Base-by-base conservation (phyloP, 805 yeast species). In the Yamadazyma laniorum region DNA sequence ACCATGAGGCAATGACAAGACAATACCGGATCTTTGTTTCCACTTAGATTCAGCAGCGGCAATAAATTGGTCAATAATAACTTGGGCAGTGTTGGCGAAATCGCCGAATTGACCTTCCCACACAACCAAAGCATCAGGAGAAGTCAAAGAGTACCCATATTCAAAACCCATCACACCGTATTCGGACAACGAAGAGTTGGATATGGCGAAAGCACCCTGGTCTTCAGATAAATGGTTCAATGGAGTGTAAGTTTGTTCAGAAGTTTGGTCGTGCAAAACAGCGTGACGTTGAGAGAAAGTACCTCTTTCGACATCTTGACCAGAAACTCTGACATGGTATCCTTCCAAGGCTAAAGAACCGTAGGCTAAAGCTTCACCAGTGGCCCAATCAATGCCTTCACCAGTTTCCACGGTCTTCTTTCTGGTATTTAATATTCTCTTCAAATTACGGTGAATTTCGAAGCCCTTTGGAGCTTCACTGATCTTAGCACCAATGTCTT, bases 91-190 rank as follows among this genome's bases (percentile, higher is more conserved):
- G 77, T 93, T 93, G 58, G 99, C 99, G 58, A 93, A 93, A 72
- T 93, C 99, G 79, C 99, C 99, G 56, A 93, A 93, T 75, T 93
- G 99, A 42, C 98, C 99, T 73, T 93, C 99, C 99, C 99, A 93
- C 74, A 85, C 83, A 36, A 91, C 97, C 43, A 87, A 79, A 39
- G 96, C 93, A 60, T 93, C 97, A 52, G 99, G 99, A 35, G 95
- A 86, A 45, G 96, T 87, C 67, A 93, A 76, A 6, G 98, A 91
- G 75, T 93, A 93, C 72, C 99, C 99, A 63, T 93, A 93, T 72
- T 93, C 99, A 65, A 87, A 93, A 53, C 99, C 98, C 91, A 93
- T 84, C 41, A 88, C 97, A 79, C 99, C 99, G 65, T 90, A 93
- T 74, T 93, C 99, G 29, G 97, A 90, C 56, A 93, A 77, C 9